Evolutionary conservation across 176 grass and related monocot genomes (phyloP).

Genomic region (Musa beccarii): DNA sequence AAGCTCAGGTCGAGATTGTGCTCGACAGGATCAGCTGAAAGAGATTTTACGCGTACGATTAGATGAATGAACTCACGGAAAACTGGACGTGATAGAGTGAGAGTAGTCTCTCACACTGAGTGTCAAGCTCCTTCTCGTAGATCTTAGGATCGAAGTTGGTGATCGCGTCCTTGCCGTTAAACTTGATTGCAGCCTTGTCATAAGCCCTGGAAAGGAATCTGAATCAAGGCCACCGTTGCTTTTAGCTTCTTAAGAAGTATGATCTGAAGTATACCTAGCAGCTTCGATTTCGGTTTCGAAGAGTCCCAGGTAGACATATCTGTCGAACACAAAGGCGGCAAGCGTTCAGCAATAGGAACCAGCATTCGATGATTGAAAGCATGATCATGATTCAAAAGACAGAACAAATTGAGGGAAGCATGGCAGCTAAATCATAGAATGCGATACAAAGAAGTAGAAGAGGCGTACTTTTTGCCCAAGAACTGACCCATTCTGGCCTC

Average conservation of each 20-base stretch:
- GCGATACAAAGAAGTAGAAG: not conserved
- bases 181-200: conserved; percentile 10
- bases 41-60: not conserved
- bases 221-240: not conserved
- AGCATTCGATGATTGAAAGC: too few species aligned
- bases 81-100: not conserved
- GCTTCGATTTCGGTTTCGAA: conserved; percentile 5
- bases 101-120: not conserved
- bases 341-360: not conserved
- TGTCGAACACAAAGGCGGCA: not conserved
- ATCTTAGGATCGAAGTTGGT: conserved; percentile 12
- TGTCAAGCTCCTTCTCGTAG: not conserved
- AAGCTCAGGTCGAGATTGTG: conserved; percentile 4
- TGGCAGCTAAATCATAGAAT: not conserved
- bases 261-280: not conserved
- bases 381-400: too few species aligned
- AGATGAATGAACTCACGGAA: too few species aligned
- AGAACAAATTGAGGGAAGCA: too few species aligned
- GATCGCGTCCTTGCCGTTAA: conserved; percentile 1
- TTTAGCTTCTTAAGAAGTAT: not conserved
- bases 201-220: not conserved
- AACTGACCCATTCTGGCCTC: conserved; percentile 12
- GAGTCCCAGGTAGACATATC: conserved; percentile 1
- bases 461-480: conserved; percentile 7
- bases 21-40: not conserved